Conservation (phyloP, 2,329 filamentous ascomycete species). For the Neurospora crassa region DNA sequence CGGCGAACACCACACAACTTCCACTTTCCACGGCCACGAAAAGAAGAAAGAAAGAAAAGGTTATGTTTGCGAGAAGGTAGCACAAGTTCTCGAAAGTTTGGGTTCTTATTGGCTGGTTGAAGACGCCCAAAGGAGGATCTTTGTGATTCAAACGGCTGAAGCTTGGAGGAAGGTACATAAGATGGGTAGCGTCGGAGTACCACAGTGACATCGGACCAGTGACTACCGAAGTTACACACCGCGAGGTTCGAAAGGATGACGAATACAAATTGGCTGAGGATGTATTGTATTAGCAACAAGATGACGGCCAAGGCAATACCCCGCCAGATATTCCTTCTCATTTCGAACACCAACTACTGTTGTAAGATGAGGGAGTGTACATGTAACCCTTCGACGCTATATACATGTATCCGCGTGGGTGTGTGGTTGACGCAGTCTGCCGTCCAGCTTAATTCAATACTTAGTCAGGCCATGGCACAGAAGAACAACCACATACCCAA, state of each 20-base stretch:
- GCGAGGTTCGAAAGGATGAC: neutral
- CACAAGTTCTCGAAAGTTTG: neutral
- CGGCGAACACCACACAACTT: neutral
- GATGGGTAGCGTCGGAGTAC: neutral
- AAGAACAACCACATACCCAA: neutral
- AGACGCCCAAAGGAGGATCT: neutral
- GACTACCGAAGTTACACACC: neutral
- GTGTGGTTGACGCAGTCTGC: neutral
- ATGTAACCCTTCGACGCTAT: neutral
- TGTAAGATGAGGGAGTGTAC: neutral
- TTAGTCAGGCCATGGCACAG: neutral
- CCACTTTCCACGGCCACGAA: neutral
- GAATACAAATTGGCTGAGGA: neutral
- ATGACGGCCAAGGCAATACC: neutral
- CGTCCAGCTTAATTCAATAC: too few species aligned
- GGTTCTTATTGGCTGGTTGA: neutral
- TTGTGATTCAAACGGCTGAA: neutral
- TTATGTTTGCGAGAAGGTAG: neutral
- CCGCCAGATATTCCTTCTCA: neutral
- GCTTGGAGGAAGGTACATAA: neutral
- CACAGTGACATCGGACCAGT: neutral
- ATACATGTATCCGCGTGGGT: neutral
- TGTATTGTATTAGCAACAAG: neutral
- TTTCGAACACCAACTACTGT: neutral
- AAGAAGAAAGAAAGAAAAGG: neutral